phyloP scores from a whole-genome alignment of 2,329 filamentous ascomycete genomes.

The Diplodia scrobiculata region DNA sequence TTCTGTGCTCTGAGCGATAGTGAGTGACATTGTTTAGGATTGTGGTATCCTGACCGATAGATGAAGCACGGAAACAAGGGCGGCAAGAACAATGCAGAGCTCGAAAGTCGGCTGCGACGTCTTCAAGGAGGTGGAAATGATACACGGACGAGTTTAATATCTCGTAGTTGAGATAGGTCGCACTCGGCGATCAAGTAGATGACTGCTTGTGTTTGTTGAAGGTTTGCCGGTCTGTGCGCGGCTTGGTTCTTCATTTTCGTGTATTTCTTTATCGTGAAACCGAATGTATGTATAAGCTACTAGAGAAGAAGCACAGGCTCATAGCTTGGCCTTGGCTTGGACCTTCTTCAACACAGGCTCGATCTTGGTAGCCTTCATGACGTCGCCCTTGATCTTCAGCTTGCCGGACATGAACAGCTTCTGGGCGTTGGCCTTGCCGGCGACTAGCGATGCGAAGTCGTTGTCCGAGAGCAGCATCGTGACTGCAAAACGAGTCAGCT shows the following conservation, averaged over 20 bases:
- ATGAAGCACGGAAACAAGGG: too few species aligned
- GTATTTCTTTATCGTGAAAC: not conserved
- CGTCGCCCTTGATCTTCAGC: conserved; percentile 95
- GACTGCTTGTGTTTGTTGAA: too few species aligned
- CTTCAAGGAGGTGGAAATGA: too few species aligned
- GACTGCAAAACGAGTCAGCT: conserved; percentile 51
- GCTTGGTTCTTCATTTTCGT: not conserved
- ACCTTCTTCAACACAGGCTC: conserved; percentile 90
- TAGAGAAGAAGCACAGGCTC: not conserved
- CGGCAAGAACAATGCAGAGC: too few species aligned
- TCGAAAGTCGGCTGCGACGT: too few species aligned
- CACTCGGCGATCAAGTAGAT: too few species aligned
- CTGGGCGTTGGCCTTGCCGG: conserved; percentile 91
- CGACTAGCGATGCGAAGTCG: conserved; percentile 81
- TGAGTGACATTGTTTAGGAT: too few species aligned
- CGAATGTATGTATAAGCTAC: not conserved
- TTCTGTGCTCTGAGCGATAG: too few species aligned
- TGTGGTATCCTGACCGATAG: too few species aligned
- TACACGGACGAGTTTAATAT: too few species aligned
- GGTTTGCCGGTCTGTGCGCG: too few species aligned
- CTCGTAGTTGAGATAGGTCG: too few species aligned
- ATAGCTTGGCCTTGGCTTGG: conserved; percentile 71
- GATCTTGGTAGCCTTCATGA: conserved; percentile 98
- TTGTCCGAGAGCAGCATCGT: conserved; percentile 81
- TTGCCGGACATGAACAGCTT: conserved; percentile 97